phyloP scores from a whole-genome alignment of 169 alveolate species.

The Theileria parva region DNA sequence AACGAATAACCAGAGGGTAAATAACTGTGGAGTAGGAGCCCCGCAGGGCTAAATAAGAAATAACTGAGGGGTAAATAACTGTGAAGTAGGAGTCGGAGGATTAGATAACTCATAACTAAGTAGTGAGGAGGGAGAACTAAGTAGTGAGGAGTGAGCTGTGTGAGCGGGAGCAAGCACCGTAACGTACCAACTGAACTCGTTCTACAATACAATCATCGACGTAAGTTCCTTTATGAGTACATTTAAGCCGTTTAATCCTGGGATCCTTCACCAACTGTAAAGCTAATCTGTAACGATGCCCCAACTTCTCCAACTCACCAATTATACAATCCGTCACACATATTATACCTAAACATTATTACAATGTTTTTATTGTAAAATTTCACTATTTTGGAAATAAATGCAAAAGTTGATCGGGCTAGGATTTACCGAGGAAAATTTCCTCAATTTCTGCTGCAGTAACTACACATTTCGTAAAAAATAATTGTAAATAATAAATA shows the following conservation, averaged over 20 bases:
- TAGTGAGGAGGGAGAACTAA: slow-evolving; percentile 6
- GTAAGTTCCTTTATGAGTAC: slow-evolving; percentile 97
- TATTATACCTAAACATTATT: slow-evolving; percentile 76
- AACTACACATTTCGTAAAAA: background rate
- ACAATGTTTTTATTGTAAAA: background rate
- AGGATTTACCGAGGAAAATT: too few relatives aligned
- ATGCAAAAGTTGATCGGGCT: too few relatives aligned
- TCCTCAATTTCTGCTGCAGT: too few relatives aligned
- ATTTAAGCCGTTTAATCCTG: slow-evolving; percentile 91
- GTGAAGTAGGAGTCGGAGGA: background rate
- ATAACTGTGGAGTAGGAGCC: too few relatives aligned
- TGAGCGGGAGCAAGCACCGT: slow-evolving; percentile 44
- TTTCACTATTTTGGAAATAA: background rate
- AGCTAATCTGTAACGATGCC: slow-evolving; percentile 95
- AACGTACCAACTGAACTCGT: slow-evolving; percentile 82
- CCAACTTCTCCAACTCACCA: slow-evolving; percentile 98
- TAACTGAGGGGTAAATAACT: background rate
- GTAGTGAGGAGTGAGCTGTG: too few relatives aligned
- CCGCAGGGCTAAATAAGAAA: too few relatives aligned
- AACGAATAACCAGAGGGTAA: too few relatives aligned
- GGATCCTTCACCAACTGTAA: slow-evolving; percentile 95
- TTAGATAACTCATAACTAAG: background rate
- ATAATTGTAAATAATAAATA: background rate
- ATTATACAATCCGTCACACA: slow-evolving; percentile 98
- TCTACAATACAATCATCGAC: slow-evolving; percentile 99